Evolutionary conservation across 176 grass and related monocot species (phyloP).

Genomic region (Juncus effusus): DNA sequence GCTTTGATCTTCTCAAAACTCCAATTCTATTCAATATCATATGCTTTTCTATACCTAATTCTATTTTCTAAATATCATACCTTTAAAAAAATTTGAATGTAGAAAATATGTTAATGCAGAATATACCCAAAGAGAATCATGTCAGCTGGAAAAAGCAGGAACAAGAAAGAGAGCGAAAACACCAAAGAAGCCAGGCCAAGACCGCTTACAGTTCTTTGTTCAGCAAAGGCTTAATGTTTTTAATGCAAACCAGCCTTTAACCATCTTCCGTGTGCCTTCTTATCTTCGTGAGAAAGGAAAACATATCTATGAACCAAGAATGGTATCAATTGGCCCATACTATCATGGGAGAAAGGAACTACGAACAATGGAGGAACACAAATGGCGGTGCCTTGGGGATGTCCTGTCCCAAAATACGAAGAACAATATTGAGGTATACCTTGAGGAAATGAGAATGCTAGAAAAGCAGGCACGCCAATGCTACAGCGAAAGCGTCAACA

Average conservation of each 20-base stretch:
- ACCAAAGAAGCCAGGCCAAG: no score
- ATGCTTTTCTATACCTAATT: no score
- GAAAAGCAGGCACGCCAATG: slow-evolving; percentile 17
- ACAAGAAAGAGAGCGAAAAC: no score
- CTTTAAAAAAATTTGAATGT: no score
- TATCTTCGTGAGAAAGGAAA: slow-evolving; percentile 9
- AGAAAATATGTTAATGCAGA: no score
- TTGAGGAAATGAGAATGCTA: slow-evolving; percentile 9
- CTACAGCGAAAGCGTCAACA: slow-evolving; percentile 16
- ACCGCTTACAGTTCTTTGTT: no score
- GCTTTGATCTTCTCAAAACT: no score
- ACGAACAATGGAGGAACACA: slow-evolving; percentile 28
- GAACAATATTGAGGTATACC: not conserved
- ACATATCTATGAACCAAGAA: slow-evolving; percentile 23
- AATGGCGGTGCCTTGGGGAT: slow-evolving; percentile 21
- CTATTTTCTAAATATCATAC: no score
- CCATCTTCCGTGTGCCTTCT: slow-evolving; percentile 10
- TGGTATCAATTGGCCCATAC: slow-evolving; percentile 31
- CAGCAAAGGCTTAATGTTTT: no score
- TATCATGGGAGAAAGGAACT: not conserved
- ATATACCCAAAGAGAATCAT: no score
- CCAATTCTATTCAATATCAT: no score
- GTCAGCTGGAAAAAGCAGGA: no score
- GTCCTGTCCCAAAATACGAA: not conserved
- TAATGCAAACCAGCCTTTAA: not conserved